phyloP scores from a whole-genome alignment of 2,329 filamentous ascomycete species.

The Phialophora verrucosa region DNA sequence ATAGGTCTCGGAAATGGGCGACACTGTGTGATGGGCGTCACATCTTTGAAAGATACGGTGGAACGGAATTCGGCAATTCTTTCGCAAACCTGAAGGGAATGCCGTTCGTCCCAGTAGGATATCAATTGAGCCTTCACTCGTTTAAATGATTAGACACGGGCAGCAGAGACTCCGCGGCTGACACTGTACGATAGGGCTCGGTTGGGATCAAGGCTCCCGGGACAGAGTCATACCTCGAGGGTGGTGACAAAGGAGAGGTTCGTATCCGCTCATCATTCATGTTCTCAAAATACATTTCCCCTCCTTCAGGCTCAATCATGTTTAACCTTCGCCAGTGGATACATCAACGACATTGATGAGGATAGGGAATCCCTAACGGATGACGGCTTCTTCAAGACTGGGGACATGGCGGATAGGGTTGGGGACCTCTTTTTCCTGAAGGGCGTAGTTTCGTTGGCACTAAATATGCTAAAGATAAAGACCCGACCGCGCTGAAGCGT shows the following conservation, averaged over 20 bases:
- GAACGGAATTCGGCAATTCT: conserved; percentile 51
- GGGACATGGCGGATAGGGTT: conserved; percentile 42
- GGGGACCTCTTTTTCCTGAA: conserved; percentile 49
- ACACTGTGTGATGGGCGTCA: conserved; percentile 46
- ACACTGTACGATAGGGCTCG: conserved; percentile 24
- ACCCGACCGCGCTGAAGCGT: neutral
- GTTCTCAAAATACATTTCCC: conserved; percentile 45
- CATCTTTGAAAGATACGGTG: conserved; percentile 52
- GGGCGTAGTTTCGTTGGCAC: conserved; percentile 55
- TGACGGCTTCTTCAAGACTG: conserved; percentile 50
- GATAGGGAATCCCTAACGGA: conserved; percentile 20
- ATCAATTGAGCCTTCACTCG: neutral
- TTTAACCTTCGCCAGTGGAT: conserved; percentile 26
- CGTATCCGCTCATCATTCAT: conserved; percentile 48
- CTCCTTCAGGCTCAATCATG: neutral
- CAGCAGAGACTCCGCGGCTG: too few relatives aligned
- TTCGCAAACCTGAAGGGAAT: conserved; percentile 46
- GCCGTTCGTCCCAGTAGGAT: conserved; percentile 3
- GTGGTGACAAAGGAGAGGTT: conserved; percentile 56
- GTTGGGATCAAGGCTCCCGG: conserved; percentile 46
- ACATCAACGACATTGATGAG: conserved; percentile 44
- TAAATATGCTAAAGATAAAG: conserved; percentile 43
- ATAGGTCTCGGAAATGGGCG: conserved; percentile 58
- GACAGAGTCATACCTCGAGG: conserved; percentile 48
- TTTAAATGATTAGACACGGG: neutral